These are phyloP conservation scores for Bryoerythrophyllum caledonicum DNA, from an alignment of 225 moss, liverwort and hornwort species.

Conservation along the genomic window DNA sequence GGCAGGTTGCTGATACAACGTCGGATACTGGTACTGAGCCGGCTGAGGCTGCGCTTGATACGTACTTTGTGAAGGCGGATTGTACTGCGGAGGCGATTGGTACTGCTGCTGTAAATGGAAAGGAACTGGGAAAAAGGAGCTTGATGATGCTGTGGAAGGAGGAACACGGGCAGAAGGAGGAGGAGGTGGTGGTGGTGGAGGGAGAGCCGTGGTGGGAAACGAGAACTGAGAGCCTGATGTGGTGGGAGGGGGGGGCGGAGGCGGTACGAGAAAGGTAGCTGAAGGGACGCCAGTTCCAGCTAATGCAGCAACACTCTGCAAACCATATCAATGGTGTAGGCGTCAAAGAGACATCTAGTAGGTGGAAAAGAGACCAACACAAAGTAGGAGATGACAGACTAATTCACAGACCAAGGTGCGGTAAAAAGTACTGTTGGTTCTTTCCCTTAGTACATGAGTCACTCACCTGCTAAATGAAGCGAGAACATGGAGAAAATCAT, in stretches of 20 bases:
- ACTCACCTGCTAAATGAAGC: background rate
- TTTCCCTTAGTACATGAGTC: no score
- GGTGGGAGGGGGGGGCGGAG: slow-evolving; percentile 37
- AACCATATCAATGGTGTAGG: background rate
- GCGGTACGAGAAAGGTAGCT: slow-evolving; percentile 43
- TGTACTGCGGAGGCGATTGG: slow-evolving; percentile 74
- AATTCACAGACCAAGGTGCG: no score
- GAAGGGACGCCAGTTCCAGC: slow-evolving; percentile 17
- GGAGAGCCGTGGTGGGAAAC: slow-evolving; percentile 44
- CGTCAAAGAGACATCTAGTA: no score
- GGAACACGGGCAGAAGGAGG: slow-evolving; percentile 18
- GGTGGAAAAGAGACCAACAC: no score
- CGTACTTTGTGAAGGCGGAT: slow-evolving; percentile 57
- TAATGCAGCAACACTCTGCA: slow-evolving; percentile 26
- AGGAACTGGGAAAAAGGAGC: slow-evolving; percentile 86
- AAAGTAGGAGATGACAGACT: no score
- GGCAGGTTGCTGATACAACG: slow-evolving; percentile 69
- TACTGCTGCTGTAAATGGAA: slow-evolving; percentile 86
- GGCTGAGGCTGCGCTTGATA: slow-evolving; percentile 57
- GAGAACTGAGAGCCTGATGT: slow-evolving; percentile 67
- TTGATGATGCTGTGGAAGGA: slow-evolving; percentile 34
- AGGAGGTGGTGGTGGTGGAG: slow-evolving; percentile 41
- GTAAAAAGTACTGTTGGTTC: no score
- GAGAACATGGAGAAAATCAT: background rate
- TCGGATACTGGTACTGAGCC: slow-evolving; percentile 60